A percentile compares a stretch with the other conserved stretches of the same genome.
Conservation (phyloP, 495 filamentous ascomycete species). For the Penicillium bovifimosum region DNA sequence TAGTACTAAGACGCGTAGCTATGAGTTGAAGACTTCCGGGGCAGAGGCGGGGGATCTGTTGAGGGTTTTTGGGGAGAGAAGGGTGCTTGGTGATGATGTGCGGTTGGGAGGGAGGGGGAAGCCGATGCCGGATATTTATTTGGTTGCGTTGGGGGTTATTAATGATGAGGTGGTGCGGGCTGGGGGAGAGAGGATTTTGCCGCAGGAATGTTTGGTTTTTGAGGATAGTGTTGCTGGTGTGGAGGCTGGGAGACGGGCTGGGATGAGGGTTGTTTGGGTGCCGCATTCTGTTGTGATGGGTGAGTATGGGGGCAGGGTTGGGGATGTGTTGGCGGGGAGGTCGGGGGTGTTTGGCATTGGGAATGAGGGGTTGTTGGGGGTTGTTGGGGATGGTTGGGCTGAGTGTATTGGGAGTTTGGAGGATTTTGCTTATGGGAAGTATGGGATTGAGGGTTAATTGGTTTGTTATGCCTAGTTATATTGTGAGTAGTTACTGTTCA, state of each 20-base stretch:
- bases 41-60: constrained; percentile 11
- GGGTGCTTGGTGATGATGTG: constrained; percentile 35
- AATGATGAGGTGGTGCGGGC: constrained; percentile 12
- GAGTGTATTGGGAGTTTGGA: constrained; percentile 30
- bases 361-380: constrained; percentile 21
- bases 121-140: constrained; percentile 36
- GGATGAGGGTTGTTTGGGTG: constrained; percentile 43
- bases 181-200: constrained; percentile 15
- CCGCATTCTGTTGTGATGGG: constrained; percentile 30
- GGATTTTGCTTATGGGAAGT: constrained; percentile 25
- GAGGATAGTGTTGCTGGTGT: constrained; percentile 41
- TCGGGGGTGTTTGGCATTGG: constrained; percentile 18
- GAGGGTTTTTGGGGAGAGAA: constrained; percentile 10
- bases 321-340: constrained; percentile 29
- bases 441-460: constrained; percentile 22
- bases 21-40: constrained; percentile 15
- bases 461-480: too few relatives aligned
- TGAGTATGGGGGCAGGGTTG: constrained; percentile 24
- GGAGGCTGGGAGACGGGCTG: constrained; percentile 38
- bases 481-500: too few relatives aligned
- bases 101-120: constrained; percentile 26
- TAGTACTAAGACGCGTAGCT: constrained; percentile 13
- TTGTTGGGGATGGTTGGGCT: constrained; percentile 33
- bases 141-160: constrained; percentile 29
- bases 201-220: constrained; percentile 40